phyloP scores from a whole-genome alignment of 768 basidiomycete species.

The Rhizopogon sp. region DNA sequence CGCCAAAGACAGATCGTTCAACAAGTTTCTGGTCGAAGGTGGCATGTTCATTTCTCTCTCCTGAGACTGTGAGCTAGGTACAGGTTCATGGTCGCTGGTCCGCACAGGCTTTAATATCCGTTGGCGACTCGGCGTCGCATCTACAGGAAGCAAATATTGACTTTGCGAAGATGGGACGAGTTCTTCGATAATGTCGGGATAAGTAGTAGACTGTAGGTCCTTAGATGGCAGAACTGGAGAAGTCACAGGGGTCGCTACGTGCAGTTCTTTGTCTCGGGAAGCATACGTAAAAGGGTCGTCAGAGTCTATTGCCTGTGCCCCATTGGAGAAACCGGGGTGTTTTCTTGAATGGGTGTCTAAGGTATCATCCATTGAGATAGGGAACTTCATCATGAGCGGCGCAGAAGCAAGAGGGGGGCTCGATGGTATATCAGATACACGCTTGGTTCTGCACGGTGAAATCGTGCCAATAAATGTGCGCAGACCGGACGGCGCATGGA shows the following conservation, averaged over 20 bases:
- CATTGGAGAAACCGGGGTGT: not conserved
- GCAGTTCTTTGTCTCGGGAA: not conserved
- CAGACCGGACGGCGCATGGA: not conserved
- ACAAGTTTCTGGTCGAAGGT: not conserved
- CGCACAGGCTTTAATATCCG: constrained; percentile 17
- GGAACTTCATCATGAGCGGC: not conserved
- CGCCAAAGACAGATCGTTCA: not conserved
- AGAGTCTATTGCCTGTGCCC: not conserved
- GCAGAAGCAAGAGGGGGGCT: not conserved
- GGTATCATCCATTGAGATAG: not conserved
- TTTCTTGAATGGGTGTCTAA: not conserved
- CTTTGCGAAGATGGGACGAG: constrained; percentile 27
- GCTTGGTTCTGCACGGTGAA: not conserved
- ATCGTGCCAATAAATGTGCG: not conserved
- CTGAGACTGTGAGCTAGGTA: constrained; percentile 29
- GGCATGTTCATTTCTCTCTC: constrained; percentile 19
- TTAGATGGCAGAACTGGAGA: not conserved
- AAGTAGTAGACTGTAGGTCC: not conserved
- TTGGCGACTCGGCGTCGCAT: constrained; percentile 31
- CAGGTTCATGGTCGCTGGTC: constrained; percentile 1
- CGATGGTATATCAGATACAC: not conserved
- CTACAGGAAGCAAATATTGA: constrained; percentile 26
- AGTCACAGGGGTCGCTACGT: not conserved
- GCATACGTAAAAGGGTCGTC: not conserved
- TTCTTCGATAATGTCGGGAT: not conserved